These are phyloP conservation scores for Verticillium nonalfalfae DNA, from an alignment of 2,329 filamentous ascomycete genomes.

Conservation along the genomic window DNA sequence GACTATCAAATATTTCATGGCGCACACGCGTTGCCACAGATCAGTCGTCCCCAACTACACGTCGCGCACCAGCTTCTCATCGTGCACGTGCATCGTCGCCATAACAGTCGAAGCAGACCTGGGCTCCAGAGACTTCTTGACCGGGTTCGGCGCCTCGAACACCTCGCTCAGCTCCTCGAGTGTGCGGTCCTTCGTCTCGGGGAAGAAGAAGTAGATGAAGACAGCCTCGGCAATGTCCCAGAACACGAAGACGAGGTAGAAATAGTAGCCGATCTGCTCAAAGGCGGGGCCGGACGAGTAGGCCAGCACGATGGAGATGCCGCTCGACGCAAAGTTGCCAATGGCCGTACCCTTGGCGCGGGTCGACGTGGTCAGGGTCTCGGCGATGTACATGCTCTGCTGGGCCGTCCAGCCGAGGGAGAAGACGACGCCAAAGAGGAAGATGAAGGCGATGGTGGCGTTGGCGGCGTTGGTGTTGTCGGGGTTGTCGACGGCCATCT, in stretches of 20 bases:
- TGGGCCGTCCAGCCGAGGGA: conserved; percentile 45
- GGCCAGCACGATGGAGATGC: conserved; percentile 31
- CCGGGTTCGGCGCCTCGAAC: conserved; percentile 37
- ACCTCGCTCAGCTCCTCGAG: conserved; percentile 50
- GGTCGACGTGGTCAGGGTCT: conserved; percentile 36
- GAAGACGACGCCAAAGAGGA: conserved; percentile 45
- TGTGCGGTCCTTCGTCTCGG: conserved; percentile 40
- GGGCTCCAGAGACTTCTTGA: conserved; percentile 34
- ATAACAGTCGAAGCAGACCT: conserved; percentile 35
- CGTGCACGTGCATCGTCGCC: conserved; percentile 9
- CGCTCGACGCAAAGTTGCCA: conserved; percentile 32
- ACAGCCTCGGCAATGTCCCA: conserved; percentile 35
- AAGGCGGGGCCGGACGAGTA: conserved; percentile 38
- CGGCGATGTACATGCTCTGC: conserved; percentile 43
- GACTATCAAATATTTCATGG: no score
- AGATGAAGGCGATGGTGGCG: conserved; percentile 43
- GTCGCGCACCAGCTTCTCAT: conserved; percentile 5
- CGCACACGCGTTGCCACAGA: no score
- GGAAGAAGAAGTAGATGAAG: conserved; percentile 44
- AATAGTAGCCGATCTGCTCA: conserved; percentile 34
- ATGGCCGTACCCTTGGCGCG: conserved; percentile 38
- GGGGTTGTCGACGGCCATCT: conserved; percentile 31
- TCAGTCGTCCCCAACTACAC: background rate
- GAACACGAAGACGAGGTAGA: conserved; percentile 38
- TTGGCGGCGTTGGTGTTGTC: conserved; percentile 30